A percentile compares a stretch with the other conserved stretches of the same genome.
Conservation (phyloP, 768 basidiomycete species). For the Mycena capillaripes region DNA sequence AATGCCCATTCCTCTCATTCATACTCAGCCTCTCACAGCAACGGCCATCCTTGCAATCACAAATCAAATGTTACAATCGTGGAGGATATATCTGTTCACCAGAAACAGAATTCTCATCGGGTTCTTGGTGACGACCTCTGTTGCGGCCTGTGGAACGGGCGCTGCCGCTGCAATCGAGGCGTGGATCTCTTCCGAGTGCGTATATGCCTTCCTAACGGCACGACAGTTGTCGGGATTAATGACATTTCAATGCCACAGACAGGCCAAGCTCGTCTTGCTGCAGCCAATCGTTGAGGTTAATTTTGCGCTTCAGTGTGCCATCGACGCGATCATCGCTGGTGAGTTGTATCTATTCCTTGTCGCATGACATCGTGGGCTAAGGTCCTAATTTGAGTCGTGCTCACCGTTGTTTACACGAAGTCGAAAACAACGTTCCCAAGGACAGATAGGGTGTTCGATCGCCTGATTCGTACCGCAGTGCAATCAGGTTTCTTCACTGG, state of each 20-base stretch:
- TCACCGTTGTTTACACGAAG: neutral
- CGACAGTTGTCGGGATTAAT: neutral
- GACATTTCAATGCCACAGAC: neutral
- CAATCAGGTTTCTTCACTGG: constrained; percentile 22
- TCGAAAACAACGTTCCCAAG: constrained; percentile 8
- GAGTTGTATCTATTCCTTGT: neutral
- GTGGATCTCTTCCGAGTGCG: constrained; percentile 5
- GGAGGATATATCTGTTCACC: constrained; percentile 11
- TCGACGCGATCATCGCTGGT: constrained; percentile 21
- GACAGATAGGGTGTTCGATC: constrained; percentile 14
- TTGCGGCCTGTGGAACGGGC: neutral
- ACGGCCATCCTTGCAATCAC: constrained; percentile 14
- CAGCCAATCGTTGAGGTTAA: constrained; percentile 15
- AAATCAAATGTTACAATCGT: constrained; percentile 1
- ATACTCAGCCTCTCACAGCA: neutral
- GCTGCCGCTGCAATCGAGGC: neutral
- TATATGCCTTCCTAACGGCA: neutral
- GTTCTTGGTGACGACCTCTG: neutral
- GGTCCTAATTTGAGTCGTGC: neutral
- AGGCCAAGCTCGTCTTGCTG: constrained; percentile 4
- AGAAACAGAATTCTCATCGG: neutral
- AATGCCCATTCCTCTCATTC: neutral
- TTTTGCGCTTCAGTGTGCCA: constrained; percentile 3
- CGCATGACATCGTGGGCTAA: no score
- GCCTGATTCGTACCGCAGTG: constrained; percentile 12